Base-by-base conservation (phyloP, 2,329 filamentous ascomycete species). In the Colletotrichum limetticola region DNA sequence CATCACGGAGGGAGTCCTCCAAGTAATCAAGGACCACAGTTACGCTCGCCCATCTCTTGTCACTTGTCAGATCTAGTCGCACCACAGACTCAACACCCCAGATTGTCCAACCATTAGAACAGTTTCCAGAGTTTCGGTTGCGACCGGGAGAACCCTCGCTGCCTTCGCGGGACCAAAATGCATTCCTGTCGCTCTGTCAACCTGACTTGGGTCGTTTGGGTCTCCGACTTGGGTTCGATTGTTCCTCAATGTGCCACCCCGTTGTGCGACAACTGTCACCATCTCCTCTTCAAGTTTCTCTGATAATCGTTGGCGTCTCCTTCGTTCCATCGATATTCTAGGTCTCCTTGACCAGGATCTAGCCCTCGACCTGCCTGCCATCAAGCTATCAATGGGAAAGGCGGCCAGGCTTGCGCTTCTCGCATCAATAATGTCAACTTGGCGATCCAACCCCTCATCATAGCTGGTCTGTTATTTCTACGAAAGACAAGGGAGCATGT, bases 41-140 rank as follows among this genome's bases (percentile, higher is more conserved):
- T 49, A 22, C 53, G 9, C 57, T 59, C 30, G n/a, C 22, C 22
- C 19, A 12, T 8, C 28, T 8, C 11, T 26, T 52, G 53, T 12
- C 32, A 16, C n/a, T 22, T 46, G 19, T 35, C n/a, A 60, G 59
- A 70, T 72, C 46, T 64, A 11, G 66, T 60, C 22, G 59, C 24
- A 60, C 53, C 35, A 56, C 26, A 64, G 66, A 72, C 53, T 72
- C 66, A 46, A 60, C 60, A 32, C 4, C 46, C 42, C 32, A 49
- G 32, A 65, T 69, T 46, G 46, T 56, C 46, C 55, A 70, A 60
- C 55, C 11, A 28, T 37, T 65, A 55, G 11, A 19, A 5, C 2
- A 32, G 42, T 59, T 22, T 59, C 66, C 60, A 65, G 59, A 14
- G 14, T n/a, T 57, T 49, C 57, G 68, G 57, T 62, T 9, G 16